These are phyloP conservation scores for Colletotrichum aenigma DNA, from an alignment of 2,329 filamentous ascomycete species.

Conservation along the genomic window DNA sequence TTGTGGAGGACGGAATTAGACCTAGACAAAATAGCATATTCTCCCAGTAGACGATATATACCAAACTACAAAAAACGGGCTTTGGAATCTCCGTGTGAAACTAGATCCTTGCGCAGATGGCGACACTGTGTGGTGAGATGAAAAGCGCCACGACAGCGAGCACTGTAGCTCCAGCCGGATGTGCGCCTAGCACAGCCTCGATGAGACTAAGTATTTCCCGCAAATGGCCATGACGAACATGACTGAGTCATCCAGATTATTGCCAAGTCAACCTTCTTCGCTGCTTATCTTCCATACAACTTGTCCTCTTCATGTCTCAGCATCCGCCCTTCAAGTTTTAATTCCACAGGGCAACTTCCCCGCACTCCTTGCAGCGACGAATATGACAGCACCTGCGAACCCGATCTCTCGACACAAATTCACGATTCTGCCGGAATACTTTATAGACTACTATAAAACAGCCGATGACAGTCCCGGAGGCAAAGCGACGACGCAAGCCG, in stretches of 20 bases:
- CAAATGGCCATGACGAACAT: not conserved
- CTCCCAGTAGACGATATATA: fast-evolving
- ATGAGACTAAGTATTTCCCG: not conserved
- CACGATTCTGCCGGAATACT: not conserved
- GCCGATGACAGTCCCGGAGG: constrained; percentile 28
- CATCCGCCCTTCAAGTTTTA: not conserved
- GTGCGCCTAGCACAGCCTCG: not conserved
- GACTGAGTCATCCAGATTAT: not conserved
- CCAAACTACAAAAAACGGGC: not conserved
- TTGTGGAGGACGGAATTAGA: not conserved
- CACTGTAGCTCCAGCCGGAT: not conserved
- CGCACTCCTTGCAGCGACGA: not conserved
- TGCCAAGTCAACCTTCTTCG: not conserved
- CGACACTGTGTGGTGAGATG: not conserved
- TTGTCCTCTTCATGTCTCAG: not conserved
- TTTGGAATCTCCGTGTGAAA: not conserved
- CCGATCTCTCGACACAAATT: not conserved
- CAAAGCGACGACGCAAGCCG: constrained; percentile 45
- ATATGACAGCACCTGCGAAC: not conserved
- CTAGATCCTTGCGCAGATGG: not conserved
- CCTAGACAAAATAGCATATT: not conserved
- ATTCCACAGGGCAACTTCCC: not conserved
- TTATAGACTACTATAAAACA: not conserved
- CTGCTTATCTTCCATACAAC: not conserved
- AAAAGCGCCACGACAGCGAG: not conserved